A percentile compares a stretch with the other conserved stretches of the same genome.
Conservation (phyloP, 1,139 yeast species). For the Hanseniaspora sp. region DNA sequence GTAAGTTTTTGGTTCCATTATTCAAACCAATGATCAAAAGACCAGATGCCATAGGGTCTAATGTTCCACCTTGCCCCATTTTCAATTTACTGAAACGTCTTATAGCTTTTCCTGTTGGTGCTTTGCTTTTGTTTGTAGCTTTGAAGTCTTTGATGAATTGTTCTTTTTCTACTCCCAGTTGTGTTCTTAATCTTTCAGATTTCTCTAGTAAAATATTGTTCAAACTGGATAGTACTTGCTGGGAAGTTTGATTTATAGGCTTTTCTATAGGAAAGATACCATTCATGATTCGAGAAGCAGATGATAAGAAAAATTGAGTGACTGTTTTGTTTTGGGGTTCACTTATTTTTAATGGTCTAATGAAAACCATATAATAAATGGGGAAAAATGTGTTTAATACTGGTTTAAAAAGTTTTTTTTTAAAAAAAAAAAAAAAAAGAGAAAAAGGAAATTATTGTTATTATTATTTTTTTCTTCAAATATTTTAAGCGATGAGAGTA, state of each 20-base stretch:
- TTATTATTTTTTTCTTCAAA: too few species aligned
- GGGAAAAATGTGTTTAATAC: neutral
- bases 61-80: conserved; percentile 96
- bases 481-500: neutral
- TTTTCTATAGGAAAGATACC: conserved; percentile 92
- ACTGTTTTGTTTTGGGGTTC: too few species aligned
- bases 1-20: conserved; percentile 70
- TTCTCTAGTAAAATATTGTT: conserved; percentile 53
- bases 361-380: neutral
- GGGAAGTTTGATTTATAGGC: conserved; percentile 77
- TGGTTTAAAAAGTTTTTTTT: too few species aligned
- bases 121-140: conserved; percentile 32
- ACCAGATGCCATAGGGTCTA: conserved; percentile 92
- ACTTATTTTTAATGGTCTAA: too few species aligned
- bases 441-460: too few species aligned
- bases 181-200: conserved; percentile 48
- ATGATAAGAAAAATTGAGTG: too few species aligned
- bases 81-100: conserved; percentile 52
- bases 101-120: conserved; percentile 36
- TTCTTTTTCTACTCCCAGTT: conserved; percentile 41
- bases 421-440: neutral
- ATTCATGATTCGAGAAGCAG: conserved; percentile 38
- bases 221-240: conserved; percentile 49
- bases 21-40: conserved; percentile 87
- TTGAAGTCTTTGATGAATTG: conserved; percentile 39